A percentile compares a stretch with the other conserved stretches of the same genome.
Conservation (phyloP, 208 protist genomes). For the Trypanosoma boissoni region DNA sequence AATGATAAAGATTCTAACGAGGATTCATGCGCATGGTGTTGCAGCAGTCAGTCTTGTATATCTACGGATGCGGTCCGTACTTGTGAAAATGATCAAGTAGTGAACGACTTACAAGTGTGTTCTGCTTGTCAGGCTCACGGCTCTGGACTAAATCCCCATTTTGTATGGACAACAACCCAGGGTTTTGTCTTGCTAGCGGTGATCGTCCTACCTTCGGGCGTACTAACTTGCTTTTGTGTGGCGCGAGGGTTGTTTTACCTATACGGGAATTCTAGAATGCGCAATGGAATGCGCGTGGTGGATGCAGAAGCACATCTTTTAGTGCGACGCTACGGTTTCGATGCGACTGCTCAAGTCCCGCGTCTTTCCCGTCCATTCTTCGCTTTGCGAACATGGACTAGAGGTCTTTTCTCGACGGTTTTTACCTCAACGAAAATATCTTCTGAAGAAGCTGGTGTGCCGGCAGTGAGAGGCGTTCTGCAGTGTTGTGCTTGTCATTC, state of each 20-base stretch:
- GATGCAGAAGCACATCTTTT: conserved; percentile 28
- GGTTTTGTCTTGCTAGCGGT: conserved; percentile 25
- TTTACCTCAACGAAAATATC: conserved; percentile 13
- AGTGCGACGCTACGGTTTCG: conserved; percentile 51
- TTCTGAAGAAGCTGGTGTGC: background rate
- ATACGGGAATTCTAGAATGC: conserved; percentile 3
- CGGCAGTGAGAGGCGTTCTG: conserved; percentile 5
- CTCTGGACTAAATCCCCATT: conserved; percentile 27
- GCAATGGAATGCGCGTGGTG: conserved; percentile 19
- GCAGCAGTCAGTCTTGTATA: conserved; percentile 44
- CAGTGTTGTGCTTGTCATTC: conserved; percentile 7
- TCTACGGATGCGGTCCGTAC: background rate
- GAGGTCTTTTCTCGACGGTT: background rate
- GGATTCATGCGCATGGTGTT: conserved; percentile 43
- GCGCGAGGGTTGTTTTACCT: conserved; percentile 15
- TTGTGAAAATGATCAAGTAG: conserved; percentile 35
- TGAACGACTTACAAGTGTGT: conserved; percentile 14
- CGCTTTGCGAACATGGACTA: background rate
- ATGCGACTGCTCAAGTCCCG: conserved; percentile 13
- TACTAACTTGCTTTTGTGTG: conserved; percentile 26
- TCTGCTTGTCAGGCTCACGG: conserved; percentile 31
- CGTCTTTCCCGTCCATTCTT: background rate
- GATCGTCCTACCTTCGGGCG: conserved; percentile 27
- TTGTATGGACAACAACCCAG: conserved; percentile 19
- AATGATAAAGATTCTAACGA: conserved; percentile 6